These are phyloP conservation scores for Metrosideros polymorpha DNA, from an alignment of 441 rosid genomes.

Conservation along the genomic window DNA sequence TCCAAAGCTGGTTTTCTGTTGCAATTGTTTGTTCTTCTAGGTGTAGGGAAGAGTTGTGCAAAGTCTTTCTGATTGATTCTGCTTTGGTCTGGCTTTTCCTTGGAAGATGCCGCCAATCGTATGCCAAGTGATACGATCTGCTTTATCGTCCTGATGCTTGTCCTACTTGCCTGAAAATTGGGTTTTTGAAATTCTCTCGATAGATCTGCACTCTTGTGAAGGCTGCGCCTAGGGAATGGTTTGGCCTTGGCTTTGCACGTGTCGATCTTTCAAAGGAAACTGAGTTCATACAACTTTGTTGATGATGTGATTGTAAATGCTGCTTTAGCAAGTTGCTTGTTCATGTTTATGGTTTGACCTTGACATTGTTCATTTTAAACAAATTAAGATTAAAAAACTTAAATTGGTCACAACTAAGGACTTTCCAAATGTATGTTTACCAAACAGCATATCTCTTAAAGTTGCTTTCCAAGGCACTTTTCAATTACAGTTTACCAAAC, in stretches of 20 bases:
- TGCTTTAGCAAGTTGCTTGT: no score
- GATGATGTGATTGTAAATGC: background rate
- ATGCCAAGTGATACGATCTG: background rate
- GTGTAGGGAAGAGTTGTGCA: no score
- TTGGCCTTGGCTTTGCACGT: background rate
- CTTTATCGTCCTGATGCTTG: background rate
- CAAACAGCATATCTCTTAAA: background rate
- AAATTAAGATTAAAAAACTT: background rate
- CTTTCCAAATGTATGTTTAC: background rate
- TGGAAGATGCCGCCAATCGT: background rate
- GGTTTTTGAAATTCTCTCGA: accelerated
- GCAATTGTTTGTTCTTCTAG: background rate
- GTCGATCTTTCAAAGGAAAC: background rate
- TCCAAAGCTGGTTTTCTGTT: background rate
- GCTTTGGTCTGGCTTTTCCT: background rate
- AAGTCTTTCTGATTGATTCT: no score
- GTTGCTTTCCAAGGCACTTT: background rate
- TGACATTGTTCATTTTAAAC: background rate
- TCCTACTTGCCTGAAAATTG: background rate
- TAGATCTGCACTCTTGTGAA: background rate
- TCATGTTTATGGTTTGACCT: no score
- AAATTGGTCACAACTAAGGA: background rate
- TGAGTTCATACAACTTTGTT: background rate
- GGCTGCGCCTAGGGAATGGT: background rate
- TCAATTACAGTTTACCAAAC: background rate